A percentile compares a stretch with the other conserved stretches of the same genome.
These are phyloP conservation scores for Artomyces pyxidatus DNA, from an alignment of 768 basidiomycete genomes.

Conservation along the genomic window DNA sequence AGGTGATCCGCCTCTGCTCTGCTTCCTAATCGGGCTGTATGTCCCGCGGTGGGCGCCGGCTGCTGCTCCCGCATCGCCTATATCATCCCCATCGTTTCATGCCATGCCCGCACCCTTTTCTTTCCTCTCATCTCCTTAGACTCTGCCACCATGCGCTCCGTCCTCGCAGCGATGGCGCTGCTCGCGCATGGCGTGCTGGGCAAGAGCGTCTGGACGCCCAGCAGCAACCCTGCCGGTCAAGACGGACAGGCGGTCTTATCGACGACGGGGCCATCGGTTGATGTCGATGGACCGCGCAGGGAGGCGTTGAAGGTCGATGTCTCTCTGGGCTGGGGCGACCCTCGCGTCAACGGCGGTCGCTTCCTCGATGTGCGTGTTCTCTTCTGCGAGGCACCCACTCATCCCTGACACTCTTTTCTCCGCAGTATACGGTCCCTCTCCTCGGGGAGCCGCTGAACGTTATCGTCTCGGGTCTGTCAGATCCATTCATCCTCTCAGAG, in stretches of 20 bases:
- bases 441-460: constrained; percentile 80
- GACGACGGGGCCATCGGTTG: background rate
- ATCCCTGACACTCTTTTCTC: background rate
- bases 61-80: background rate
- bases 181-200: background rate
- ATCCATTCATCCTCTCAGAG: constrained; percentile 74
- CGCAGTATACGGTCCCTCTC: constrained; percentile 53
- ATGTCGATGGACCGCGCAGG: background rate
- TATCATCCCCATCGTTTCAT: background rate
- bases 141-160: background rate
- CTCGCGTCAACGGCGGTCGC: constrained; percentile 62
- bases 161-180: background rate
- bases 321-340: constrained; percentile 50
- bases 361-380: constrained; percentile 59
- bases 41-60: no score
- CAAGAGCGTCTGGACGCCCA: background rate
- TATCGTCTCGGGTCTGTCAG: constrained; percentile 71
- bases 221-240: background rate
- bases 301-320: constrained; percentile 13
- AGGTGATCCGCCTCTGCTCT: no score
- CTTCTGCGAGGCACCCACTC: background rate
- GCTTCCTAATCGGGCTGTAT: no score
- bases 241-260: background rate
- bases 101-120: background rate
- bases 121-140: background rate